Conservation (phyloP, 2,329 filamentous ascomycete species). For the Penicillium sp. region DNA sequence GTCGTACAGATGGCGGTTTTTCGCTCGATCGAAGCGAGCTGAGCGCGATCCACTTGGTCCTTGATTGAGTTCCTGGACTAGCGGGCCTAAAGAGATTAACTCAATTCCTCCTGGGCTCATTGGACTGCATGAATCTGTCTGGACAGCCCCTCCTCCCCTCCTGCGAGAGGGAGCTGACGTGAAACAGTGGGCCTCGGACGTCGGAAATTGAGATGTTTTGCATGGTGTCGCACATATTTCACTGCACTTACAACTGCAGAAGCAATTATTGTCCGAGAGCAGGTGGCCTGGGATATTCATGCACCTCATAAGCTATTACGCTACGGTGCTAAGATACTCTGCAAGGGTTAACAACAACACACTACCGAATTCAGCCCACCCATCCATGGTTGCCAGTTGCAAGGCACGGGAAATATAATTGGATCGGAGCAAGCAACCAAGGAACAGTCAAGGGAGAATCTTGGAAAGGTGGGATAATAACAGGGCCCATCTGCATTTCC, state of each 20-base stretch:
- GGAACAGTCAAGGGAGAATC: neutral
- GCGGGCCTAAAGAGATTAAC: no score
- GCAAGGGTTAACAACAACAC: conserved; percentile 15
- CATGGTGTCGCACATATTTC: conserved; percentile 1
- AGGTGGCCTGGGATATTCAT: no score
- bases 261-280: conserved; percentile 1
- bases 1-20: conserved; percentile 15
- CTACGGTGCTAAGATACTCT: no score
- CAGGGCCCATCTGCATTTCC: neutral
- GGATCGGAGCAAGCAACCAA: neutral
- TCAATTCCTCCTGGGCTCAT: no score
- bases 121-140: neutral
- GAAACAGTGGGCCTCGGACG: neutral
- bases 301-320: no score
- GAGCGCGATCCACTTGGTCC: conserved; percentile 7
- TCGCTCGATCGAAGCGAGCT: conserved; percentile 17
- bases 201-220: neutral
- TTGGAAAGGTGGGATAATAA: neutral
- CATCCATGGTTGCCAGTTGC: conserved; percentile 18
- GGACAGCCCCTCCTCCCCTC: neutral
- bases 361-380: conserved; percentile 24
- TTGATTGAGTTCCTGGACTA: neutral
- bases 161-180: neutral
- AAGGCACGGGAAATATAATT: conserved; percentile 13
- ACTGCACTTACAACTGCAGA: neutral